A percentile compares a stretch with the other conserved stretches of the same genome.
Conservation (phyloP, 768 basidiomycete species). For the Suillus hirtellus region DNA sequence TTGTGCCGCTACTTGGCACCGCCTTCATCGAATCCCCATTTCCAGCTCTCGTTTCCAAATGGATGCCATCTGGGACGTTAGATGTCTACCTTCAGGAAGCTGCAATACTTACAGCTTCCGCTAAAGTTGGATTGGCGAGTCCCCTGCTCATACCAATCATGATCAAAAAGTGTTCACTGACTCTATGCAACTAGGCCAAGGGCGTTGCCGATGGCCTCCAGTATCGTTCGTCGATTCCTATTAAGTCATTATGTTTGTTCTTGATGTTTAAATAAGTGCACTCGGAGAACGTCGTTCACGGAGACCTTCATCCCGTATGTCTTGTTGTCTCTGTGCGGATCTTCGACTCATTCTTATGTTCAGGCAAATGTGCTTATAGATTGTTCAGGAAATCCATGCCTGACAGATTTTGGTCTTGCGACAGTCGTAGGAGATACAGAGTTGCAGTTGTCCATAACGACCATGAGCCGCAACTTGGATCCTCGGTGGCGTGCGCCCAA, state of each 20-base stretch:
- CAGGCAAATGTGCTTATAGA: slow-evolving; percentile 5
- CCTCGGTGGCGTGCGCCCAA: neutral
- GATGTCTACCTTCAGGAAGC: too few species aligned
- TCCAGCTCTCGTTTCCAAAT: too few species aligned
- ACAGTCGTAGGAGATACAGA: neutral
- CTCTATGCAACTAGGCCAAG: neutral
- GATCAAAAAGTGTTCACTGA: neutral
- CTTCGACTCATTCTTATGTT: neutral
- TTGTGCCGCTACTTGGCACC: slow-evolving; percentile 21
- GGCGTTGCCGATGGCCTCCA: neutral
- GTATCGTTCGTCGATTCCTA: neutral
- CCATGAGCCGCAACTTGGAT: neutral
- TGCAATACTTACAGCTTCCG: too few species aligned
- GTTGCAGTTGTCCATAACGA: neutral
- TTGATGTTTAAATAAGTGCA: neutral
- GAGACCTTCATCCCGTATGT: neutral
- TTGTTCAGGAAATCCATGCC: neutral
- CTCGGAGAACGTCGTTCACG: slow-evolving; percentile 1
- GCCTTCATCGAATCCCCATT: neutral
- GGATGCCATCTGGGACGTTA: too few species aligned
- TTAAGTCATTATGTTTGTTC: neutral
- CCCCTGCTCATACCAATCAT: neutral
- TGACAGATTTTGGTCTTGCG: slow-evolving; percentile 4
- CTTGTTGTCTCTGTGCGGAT: neutral
- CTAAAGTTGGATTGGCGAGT: neutral